Conservation (phyloP, 345 rosid species). For the Clarkia xantiana region DNA sequence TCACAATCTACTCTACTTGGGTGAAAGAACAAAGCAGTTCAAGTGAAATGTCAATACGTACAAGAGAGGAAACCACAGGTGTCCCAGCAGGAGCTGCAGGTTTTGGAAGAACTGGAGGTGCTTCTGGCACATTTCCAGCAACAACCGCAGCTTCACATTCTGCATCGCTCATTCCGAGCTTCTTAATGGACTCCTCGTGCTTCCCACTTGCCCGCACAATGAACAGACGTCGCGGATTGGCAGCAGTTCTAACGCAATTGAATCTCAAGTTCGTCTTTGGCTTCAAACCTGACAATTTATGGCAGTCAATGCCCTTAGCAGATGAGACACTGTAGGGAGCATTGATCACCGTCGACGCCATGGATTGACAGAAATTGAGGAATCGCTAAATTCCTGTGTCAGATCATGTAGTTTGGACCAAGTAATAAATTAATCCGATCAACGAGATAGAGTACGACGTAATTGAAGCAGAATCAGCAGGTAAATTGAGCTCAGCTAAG, state of each 20-base stretch:
- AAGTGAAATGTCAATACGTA: constrained; percentile 18
- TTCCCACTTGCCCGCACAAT: constrained; percentile 29
- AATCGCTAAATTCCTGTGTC: neutral
- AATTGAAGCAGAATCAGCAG: too few relatives aligned
- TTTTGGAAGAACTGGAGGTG: constrained; percentile 71
- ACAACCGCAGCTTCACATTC: constrained; percentile 86
- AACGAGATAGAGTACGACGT: neutral
- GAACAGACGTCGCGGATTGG: constrained; percentile 3
- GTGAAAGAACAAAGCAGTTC: too few relatives aligned
- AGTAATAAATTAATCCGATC: neutral
- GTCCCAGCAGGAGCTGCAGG: constrained; percentile 76
- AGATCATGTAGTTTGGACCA: neutral
- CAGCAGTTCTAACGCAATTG: neutral
- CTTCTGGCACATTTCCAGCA: constrained; percentile 64
- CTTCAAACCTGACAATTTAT: neutral
- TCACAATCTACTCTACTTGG: too few relatives aligned
- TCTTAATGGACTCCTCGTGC: constrained; percentile 24
- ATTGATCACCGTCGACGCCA: constrained; percentile 7
- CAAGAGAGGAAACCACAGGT: constrained; percentile 50
- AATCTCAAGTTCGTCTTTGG: neutral
- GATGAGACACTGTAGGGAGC: constrained; percentile 5
- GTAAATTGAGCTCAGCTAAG: too few relatives aligned
- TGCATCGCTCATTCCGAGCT: constrained; percentile 48
- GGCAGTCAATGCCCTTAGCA: constrained; percentile 3
- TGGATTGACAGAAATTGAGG: neutral